Evolutionary conservation across 345 rosid species (phyloP).

Genomic region (Eucalyptus coolabah): DNA sequence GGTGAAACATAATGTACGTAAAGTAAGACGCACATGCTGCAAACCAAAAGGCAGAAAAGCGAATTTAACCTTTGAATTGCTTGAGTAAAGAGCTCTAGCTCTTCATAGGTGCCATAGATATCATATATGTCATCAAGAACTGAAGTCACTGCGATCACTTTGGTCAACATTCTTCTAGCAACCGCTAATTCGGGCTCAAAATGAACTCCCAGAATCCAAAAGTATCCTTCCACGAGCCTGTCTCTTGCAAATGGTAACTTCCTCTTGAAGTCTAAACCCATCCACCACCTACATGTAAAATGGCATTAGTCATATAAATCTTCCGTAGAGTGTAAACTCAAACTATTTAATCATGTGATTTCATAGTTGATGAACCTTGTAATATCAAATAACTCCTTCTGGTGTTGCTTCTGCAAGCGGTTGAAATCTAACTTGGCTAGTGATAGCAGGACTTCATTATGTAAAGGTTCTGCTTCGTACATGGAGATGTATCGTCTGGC

Average conservation of each 20-base stretch:
- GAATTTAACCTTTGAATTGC: neutral
- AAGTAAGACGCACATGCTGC: neutral
- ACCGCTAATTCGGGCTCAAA: constrained; percentile 2
- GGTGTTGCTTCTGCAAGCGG: neutral
- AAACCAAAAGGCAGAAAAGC: neutral
- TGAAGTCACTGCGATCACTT: neutral
- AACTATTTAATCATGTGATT: neutral
- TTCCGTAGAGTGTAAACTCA: neutral
- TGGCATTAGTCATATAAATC: neutral
- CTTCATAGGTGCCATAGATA: constrained; percentile 13
- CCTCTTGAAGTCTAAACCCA: neutral
- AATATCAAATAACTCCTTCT: neutral
- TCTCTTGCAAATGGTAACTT: constrained; percentile 12
- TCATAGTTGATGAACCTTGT: neutral
- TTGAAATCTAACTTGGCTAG: constrained; percentile 28
- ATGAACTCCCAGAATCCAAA: constrained; percentile 1
- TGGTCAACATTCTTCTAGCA: neutral
- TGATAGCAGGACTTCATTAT: neutral
- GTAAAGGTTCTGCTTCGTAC: neutral
- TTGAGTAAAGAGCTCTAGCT: constrained; percentile 9
- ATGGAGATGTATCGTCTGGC: constrained; percentile 3
- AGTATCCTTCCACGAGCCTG: constrained; percentile 10
- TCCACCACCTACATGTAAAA: constrained; percentile 17
- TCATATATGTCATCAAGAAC: constrained; percentile 16
- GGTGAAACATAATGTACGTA: neutral